phyloP scores from a whole-genome alignment of 805 yeast genomes.

The Candida maltosa region DNA sequence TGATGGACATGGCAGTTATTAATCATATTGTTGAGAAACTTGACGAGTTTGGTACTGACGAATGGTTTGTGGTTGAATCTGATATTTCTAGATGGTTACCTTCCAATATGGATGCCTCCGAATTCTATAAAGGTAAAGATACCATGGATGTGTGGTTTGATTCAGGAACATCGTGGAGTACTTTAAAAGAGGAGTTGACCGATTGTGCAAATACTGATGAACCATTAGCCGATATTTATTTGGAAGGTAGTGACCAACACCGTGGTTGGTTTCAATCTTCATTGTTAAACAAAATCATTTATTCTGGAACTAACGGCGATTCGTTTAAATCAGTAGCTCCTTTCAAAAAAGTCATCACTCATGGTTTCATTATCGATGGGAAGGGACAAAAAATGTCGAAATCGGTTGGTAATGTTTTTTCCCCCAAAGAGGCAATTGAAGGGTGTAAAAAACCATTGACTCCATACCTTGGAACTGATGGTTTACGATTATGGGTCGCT shows the following conservation, averaged over 20 bases:
- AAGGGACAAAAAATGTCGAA: conserved; percentile 91
- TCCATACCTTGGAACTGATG: conserved; percentile 83
- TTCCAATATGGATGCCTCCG: conserved; percentile 29
- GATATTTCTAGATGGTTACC: conserved; percentile 77
- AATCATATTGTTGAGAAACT: conserved; percentile 55
- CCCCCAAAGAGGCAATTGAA: conserved; percentile 64
- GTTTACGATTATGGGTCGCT: conserved; percentile 86
- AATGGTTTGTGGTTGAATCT: conserved; percentile 68
- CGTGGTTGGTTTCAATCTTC: conserved; percentile 99
- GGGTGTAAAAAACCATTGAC: conserved; percentile 47
- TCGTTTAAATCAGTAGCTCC: conserved; percentile 47
- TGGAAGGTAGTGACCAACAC: conserved; percentile 98
- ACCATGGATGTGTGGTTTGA: conserved; percentile 99
- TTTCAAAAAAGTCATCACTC: conserved; percentile 74
- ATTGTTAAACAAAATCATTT: conserved; percentile 67
- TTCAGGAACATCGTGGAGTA: conserved; percentile 90
- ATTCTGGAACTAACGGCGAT: conserved; percentile 31
- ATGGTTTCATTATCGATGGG: conserved; percentile 89
- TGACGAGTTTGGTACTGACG: conserved; percentile 59
- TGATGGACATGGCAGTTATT: conserved; percentile 56
- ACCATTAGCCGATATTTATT: conserved; percentile 69
- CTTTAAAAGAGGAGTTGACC: conserved; percentile 39
- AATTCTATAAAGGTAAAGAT: conserved; percentile 68
- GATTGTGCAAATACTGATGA: conserved; percentile 25
- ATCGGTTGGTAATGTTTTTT: conserved; percentile 77